Conservation (phyloP, 495 filamentous ascomycete genomes). For the Schizothecium vesticola region DNA sequence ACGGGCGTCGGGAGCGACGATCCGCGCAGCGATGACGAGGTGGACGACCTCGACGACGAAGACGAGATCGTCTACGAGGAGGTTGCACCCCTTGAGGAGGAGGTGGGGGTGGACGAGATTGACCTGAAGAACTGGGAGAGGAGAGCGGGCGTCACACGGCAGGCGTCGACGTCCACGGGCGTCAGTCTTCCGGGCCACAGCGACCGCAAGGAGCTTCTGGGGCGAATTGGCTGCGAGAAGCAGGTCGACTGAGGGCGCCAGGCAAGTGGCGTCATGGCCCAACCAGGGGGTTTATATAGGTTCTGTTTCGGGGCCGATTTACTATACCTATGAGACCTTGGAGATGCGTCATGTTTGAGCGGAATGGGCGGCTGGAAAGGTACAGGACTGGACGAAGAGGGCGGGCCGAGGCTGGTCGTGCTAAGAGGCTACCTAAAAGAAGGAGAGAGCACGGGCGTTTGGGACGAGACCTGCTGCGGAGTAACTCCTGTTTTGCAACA, state of each 20-base stretch:
- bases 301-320: neutral
- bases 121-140: conserved; percentile 51
- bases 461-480: neutral
- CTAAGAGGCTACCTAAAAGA: neutral
- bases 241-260: conserved; percentile 41
- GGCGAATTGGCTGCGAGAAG: conserved; percentile 72
- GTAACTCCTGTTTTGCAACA: neutral
- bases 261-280: neutral
- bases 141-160: conserved; percentile 40
- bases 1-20: conserved; percentile 78
- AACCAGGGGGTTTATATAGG: neutral
- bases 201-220: conserved; percentile 66
- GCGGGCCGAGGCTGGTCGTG: neutral
- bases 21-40: conserved; percentile 81
- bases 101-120: conserved; percentile 59
- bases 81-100: conserved; percentile 53
- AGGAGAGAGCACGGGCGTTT: neutral
- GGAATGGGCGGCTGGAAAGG: neutral
- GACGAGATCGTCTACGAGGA: conserved; percentile 46
- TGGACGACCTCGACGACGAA: conserved; percentile 54
- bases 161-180: conserved; percentile 41
- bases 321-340: neutral
- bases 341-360: neutral
- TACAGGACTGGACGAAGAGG: neutral
- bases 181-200: conserved; percentile 64